Conservation (phyloP, 352 stramenopile species). For the Globisporangium lucens region DNA sequence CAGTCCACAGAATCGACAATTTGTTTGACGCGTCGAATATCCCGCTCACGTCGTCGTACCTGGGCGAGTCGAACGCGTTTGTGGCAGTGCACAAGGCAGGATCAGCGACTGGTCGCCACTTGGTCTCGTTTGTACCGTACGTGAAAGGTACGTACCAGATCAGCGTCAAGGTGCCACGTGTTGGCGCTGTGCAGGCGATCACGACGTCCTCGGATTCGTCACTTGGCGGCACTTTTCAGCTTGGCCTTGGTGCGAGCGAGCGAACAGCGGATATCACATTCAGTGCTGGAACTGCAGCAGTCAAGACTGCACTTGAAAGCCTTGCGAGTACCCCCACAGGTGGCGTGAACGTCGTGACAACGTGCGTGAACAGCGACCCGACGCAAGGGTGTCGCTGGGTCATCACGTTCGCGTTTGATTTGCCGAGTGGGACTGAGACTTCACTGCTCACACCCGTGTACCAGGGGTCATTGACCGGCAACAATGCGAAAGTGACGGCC, state of each 20-base stretch:
- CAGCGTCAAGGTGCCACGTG: constrained; percentile 68
- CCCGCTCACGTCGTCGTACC: constrained; percentile 67
- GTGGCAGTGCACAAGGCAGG: constrained; percentile 71
- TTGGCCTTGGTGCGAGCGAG: constrained; percentile 46
- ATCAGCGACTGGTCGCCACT: constrained; percentile 67
- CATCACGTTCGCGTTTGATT: constrained; percentile 47
- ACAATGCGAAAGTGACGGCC: constrained; percentile 46
- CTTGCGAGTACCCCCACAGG: constrained; percentile 51
- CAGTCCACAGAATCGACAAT: constrained; percentile 49
- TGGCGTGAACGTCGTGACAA: constrained; percentile 25
- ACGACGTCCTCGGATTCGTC: constrained; percentile 40
- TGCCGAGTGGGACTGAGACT: constrained; percentile 8
- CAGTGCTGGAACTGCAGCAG: constrained; percentile 26
- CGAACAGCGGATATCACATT: constrained; percentile 57
- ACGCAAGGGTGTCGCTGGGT: constrained; percentile 70
- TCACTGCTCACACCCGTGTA: constrained; percentile 36
- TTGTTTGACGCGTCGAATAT: constrained; percentile 57
- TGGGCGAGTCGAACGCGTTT: constrained; percentile 44
- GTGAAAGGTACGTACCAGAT: constrained; percentile 90
- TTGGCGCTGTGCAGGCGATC: constrained; percentile 77
- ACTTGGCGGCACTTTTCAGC: constrained; percentile 60
- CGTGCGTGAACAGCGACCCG: constrained; percentile 38
- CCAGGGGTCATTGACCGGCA: constrained; percentile 61
- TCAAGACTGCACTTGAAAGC: constrained; percentile 64
- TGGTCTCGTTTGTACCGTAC: constrained; percentile 85